Percentiles rank a stretch among this genome's conserved stretches.
Conservation (phyloP, 768 basidiomycete species). For the Strobilomyces dryophilus region DNA sequence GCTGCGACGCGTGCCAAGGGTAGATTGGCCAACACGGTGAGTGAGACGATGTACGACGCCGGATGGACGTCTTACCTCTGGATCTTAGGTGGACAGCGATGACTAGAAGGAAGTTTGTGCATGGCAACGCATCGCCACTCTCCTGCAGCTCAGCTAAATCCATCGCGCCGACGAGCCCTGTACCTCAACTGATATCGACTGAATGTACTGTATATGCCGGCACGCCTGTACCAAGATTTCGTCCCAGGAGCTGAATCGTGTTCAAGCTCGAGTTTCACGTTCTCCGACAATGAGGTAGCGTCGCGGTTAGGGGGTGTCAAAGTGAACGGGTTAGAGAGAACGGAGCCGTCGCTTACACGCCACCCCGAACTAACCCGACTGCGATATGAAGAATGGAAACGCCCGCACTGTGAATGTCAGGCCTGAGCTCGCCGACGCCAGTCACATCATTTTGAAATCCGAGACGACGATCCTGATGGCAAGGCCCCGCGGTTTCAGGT, state of each 20-base stretch:
- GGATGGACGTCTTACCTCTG: neutral
- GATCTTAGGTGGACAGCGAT: slow-evolving; percentile 27
- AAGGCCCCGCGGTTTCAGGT: too few species aligned
- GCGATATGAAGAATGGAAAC: neutral
- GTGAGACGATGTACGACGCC: slow-evolving; percentile 10
- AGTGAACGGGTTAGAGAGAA: neutral
- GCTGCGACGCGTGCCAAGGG: slow-evolving; percentile 68
- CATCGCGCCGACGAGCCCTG: neutral
- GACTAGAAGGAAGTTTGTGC: slow-evolving; percentile 11
- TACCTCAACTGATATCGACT: neutral
- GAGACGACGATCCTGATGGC: too few species aligned
- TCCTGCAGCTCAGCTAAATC: neutral
- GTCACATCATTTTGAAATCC: too few species aligned
- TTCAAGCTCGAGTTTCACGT: neutral
- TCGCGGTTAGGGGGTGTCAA: neutral
- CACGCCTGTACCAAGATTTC: too few species aligned
- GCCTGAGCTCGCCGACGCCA: neutral
- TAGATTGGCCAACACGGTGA: slow-evolving; percentile 49
- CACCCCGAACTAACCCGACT: neutral
- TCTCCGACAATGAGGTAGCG: neutral
- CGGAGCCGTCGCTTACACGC: neutral
- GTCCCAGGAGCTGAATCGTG: neutral
- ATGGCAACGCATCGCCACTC: neutral
- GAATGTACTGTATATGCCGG: neutral
- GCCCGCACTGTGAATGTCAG: too few species aligned